Conservation (phyloP, 768 basidiomycete genomes). For the Pleurotus eryngii region DNA sequence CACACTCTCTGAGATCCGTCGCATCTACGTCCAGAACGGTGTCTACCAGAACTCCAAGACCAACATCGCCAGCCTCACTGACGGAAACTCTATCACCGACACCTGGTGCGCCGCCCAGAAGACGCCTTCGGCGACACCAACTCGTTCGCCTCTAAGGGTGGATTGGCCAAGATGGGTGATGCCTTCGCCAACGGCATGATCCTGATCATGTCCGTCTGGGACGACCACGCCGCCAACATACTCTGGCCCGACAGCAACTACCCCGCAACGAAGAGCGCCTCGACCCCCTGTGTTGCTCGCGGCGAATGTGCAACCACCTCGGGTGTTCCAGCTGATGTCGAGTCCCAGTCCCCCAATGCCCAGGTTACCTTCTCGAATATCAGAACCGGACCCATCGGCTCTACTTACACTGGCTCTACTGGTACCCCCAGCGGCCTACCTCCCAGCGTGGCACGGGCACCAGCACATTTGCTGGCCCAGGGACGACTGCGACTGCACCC, state of each 20-base stretch:
- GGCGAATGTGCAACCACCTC: conserved; percentile 36
- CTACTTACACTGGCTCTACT: conserved; percentile 2
- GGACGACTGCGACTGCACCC: background rate
- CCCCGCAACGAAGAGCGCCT: conserved; percentile 20
- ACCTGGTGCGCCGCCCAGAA: conserved; percentile 33
- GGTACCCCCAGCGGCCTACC: background rate
- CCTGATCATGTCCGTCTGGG: conserved; percentile 35
- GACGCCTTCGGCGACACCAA: conserved; percentile 30
- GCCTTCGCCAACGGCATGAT: conserved; percentile 32
- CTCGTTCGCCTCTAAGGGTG: conserved; percentile 20
- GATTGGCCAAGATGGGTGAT: conserved; percentile 20
- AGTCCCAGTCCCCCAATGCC: conserved; percentile 25
- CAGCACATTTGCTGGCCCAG: background rate
- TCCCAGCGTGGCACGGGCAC: conserved; percentile 1
- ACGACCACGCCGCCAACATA: conserved; percentile 38
- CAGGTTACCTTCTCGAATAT: conserved; percentile 40
- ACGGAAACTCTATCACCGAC: conserved; percentile 34
- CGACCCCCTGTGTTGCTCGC: conserved; percentile 29
- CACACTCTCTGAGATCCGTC: conserved; percentile 22
- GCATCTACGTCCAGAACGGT: conserved; percentile 17
- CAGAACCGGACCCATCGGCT: conserved; percentile 35
- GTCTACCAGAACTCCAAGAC: conserved; percentile 33
- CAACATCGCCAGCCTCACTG: conserved; percentile 27
- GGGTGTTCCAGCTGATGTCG: conserved; percentile 33
- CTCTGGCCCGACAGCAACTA: conserved; percentile 39